Conservation (phyloP, 257 asterid genomes). For the Solanum arcanum region DNA sequence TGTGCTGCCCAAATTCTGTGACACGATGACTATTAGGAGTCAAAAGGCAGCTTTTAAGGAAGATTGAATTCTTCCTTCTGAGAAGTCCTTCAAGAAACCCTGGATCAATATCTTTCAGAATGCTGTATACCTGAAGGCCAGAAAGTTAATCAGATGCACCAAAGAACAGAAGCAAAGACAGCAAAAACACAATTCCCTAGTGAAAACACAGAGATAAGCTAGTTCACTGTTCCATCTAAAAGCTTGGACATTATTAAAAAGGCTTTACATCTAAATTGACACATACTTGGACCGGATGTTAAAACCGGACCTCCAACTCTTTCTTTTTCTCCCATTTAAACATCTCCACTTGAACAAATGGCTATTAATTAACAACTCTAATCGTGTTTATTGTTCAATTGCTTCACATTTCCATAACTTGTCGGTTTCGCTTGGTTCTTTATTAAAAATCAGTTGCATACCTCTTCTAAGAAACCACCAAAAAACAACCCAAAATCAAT, state of each 20-base stretch:
- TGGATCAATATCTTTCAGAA: slow-evolving; percentile 62
- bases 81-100: slow-evolving; percentile 26
- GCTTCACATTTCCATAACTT: background rate
- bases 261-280: background rate
- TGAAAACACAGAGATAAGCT: background rate
- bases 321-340: background rate
- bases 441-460: background rate
- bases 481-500: background rate
- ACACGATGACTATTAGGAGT: slow-evolving; percentile 90
- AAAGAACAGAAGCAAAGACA: background rate
- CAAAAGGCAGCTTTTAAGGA: slow-evolving; percentile 61
- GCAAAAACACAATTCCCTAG: background rate
- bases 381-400: background rate
- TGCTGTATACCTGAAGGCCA: slow-evolving; percentile 49
- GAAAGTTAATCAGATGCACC: background rate
- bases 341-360: background rate
- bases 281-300: background rate
- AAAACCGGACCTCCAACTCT: background rate
- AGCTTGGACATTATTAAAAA: background rate
- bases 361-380: background rate
- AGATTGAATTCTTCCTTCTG: slow-evolving; percentile 45
- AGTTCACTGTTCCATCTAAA: background rate
- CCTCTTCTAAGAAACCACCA: background rate
- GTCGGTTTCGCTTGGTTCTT: background rate
- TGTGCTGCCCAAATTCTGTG: slow-evolving; percentile 71